These are phyloP conservation scores for Yarrowia yakushimensis DNA, from an alignment of 805 yeast genomes.

Conservation along the genomic window DNA sequence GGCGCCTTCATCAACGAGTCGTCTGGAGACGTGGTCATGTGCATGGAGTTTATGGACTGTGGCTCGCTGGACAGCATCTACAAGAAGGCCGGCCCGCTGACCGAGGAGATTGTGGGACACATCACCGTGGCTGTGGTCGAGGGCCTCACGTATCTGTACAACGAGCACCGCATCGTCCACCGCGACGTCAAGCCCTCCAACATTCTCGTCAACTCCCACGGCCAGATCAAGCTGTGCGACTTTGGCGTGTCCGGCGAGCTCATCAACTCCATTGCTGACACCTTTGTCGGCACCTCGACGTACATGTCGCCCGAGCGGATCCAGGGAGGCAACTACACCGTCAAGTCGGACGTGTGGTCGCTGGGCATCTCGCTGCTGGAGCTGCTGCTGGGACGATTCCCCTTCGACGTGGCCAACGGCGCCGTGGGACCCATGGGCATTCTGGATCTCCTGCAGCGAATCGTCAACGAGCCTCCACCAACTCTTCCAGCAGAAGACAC, in stretches of 20 bases:
- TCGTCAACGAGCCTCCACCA: slow-evolving; percentile 92
- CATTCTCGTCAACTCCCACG: slow-evolving; percentile 79
- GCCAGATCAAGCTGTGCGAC: slow-evolving; percentile 89
- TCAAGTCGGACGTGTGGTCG: slow-evolving; percentile 98
- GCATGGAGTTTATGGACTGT: slow-evolving; percentile 98
- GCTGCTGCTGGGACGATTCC: slow-evolving; percentile 78
- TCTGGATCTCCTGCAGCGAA: slow-evolving; percentile 82
- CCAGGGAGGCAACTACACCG: slow-evolving; percentile 88
- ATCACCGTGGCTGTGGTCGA: slow-evolving; percentile 79
- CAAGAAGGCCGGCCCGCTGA: slow-evolving; percentile 78
- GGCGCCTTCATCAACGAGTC: slow-evolving; percentile 75
- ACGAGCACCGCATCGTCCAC: slow-evolving; percentile 83
- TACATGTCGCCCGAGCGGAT: slow-evolving; percentile 98
- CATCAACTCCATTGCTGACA: slow-evolving; percentile 91
- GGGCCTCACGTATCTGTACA: slow-evolving; percentile 83
- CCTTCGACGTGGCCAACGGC: slow-evolving; percentile 46
- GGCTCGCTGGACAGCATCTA: slow-evolving; percentile 84
- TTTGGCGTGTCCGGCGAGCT: slow-evolving; percentile 94
- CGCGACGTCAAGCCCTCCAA: slow-evolving; percentile 96
- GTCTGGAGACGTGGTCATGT: slow-evolving; percentile 68
- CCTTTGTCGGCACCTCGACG: slow-evolving; percentile 96
- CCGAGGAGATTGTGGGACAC: slow-evolving; percentile 89
- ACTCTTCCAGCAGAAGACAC: slow-evolving; percentile 46
- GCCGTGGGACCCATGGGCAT: slow-evolving; percentile 58
- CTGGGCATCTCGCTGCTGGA: slow-evolving; percentile 87